Base-by-base conservation (phyloP, 2,329 filamentous ascomycete species). In the Anthostomella pinea region DNA sequence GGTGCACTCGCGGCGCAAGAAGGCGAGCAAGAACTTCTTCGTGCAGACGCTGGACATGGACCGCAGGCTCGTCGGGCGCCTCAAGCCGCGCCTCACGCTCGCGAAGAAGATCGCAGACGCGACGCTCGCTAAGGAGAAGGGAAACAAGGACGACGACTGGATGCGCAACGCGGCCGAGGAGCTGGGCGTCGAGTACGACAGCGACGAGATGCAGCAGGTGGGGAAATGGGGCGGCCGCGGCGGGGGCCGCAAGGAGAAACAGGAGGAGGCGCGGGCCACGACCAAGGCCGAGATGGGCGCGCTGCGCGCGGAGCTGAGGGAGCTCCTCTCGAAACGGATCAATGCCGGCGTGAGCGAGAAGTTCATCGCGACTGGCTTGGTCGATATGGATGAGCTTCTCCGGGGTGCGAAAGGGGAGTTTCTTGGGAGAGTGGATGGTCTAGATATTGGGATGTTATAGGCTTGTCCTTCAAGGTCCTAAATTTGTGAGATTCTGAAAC, bases 131-230 rank as follows among this genome's bases (percentile, higher is more conserved):
- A 95, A 95, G 65, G 87, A 94, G 58, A 95, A 91, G 65, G 80
- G 83, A 8, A 79, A 79, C 37, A 84, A 85, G 53, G 87, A 95
- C 51, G 87, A 95, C 49, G 80, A 87, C 38, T 93, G 90, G 81
- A 70, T 97, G 52, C 79, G 80, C 27, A 79, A 78, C 30, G 90
- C 89, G 0, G 93, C 93, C 0, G 89, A 96, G 39, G 91, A 97
- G 47, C 72, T 98, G 0, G 93, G 93, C 1, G 87, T 97, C 0
- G 91, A 96, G 34, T 95, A 95, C 58, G 89, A 97, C 57, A 85
- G 81, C 42, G 89, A 95, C 22, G 88, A 94, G 29, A 83, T 95
- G 44, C 85, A 85, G 48, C 64, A 73, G 24, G 73, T 71, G 6
- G 78, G 81, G 6, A 73, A 70, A 35, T 73, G 75, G 54, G 76